Percentiles rank a stretch among this genome's conserved stretches.
phyloP scores from a whole-genome alignment of 192 early-diverging fungal genomes.

The Spizellomyces punctatus region DNA sequence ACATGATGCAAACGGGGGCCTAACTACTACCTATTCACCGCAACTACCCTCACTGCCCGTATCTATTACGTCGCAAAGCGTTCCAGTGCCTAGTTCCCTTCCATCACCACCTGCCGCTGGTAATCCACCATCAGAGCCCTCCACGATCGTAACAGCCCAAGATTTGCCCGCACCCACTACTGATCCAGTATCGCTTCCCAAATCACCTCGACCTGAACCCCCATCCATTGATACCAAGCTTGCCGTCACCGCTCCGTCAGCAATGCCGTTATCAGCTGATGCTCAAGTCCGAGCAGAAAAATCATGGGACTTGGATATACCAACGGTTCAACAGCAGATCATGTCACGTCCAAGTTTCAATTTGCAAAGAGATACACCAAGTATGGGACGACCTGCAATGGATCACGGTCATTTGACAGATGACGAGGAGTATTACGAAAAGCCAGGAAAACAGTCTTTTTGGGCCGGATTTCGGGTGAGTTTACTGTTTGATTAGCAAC shows the following conservation, averaged over 20 bases:
- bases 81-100: too few species aligned
- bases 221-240: not conserved
- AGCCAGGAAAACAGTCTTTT: not conserved
- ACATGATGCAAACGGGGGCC: too few species aligned
- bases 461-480: not conserved
- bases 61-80: too few species aligned
- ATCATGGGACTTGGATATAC: not conserved
- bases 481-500: too few species aligned
- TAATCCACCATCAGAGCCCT: not conserved
- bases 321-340: not conserved
- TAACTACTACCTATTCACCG: too few species aligned
- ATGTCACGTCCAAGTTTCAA: not conserved
- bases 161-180: not conserved
- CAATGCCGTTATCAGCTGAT: not conserved
- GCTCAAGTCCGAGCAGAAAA: not conserved
- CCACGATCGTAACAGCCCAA: not conserved
- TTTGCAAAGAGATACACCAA: not conserved
- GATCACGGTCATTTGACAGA: not conserved
- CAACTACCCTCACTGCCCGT: too few species aligned
- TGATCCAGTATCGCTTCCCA: not conserved
- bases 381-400: not conserved
- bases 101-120: too few species aligned
- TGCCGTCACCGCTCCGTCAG: not conserved
- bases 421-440: not conserved
- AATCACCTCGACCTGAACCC: not conserved